Conservation (phyloP, 2,329 filamentous ascomycete species). For the Talaromyces sp. region DNA sequence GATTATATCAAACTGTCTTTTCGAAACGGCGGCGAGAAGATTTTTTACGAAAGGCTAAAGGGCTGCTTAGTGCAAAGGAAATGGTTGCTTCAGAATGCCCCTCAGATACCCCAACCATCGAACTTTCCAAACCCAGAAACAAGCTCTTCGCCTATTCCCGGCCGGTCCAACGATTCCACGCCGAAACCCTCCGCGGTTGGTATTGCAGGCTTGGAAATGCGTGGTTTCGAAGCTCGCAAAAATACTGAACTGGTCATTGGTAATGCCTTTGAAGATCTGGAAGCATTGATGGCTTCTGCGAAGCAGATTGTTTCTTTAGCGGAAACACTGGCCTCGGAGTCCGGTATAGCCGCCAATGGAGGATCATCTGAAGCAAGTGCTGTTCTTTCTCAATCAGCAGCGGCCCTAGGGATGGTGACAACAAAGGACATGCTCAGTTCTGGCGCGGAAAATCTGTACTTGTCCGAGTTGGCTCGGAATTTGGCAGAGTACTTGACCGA, state of each 20-base stretch:
- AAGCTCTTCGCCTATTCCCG: conserved; percentile 29
- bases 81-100: conserved; percentile 88
- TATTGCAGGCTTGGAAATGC: conserved; percentile 87
- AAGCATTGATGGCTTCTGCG: conserved; percentile 94
- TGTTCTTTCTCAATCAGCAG: conserved; percentile 76
- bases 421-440: conserved; percentile 90
- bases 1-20: conserved; percentile 92
- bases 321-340: conserved; percentile 76
- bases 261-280: conserved; percentile 90
- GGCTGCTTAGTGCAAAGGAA: conserved; percentile 86
- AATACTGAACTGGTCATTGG: conserved; percentile 94
- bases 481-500: conserved; percentile 87
- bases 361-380: conserved; percentile 68
- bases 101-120: conserved; percentile 71
- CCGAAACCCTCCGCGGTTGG: conserved; percentile 65
- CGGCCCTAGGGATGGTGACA: conserved; percentile 82
- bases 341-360: conserved; percentile 56
- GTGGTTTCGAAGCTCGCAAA: conserved; percentile 78
- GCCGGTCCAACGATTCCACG: conserved; percentile 27
- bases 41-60: conserved; percentile 86
- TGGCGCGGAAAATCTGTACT: conserved; percentile 79
- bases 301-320: conserved; percentile 94
- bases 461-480: conserved; percentile 81
- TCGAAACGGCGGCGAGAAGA: conserved; percentile 80
- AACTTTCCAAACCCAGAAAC: conserved; percentile 29